Evolutionary conservation across 163 green algal genomes (phyloP), one percentile per base, ranked within the genome.

Genomic region (Trebouxiophyceae sp.): DNA sequence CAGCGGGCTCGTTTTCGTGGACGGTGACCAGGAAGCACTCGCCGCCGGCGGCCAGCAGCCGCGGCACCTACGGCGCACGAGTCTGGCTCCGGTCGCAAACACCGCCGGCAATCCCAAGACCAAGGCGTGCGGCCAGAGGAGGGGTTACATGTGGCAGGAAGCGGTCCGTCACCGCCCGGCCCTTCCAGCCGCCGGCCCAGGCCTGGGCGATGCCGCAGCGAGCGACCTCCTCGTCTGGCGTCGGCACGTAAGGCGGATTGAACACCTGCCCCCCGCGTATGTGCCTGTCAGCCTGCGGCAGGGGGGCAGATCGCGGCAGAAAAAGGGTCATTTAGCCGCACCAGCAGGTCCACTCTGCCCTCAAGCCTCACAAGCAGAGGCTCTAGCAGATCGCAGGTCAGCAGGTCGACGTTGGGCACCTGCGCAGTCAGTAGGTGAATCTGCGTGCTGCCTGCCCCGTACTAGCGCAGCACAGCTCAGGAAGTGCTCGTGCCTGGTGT

Each of bases 201-300:
- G 91, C 87, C 0, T 79, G 78, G 16, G 80, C 71, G 23, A 97
- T 89, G 16, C 81, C 80, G 3, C 62, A 46, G 3, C 58, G 24
- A 2, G 61, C 39, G 20, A 96, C 78, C 71, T 98, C 92, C 22
- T 93, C 87, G 44, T 93, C 81, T 23, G 91, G 91, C 2, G 93
- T 97, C 1, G 86, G 85, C 55, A 98, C 93, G 67, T 98, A 97
- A 19, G 93, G 92, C 5, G 93, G 93, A 70, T 98, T 98, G 77
- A 97, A 97, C 16, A 97, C 33, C 78, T 88, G n/a, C n/a, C n/a
- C n/a, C n/a, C n/a, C n/a, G n/a, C n/a, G n/a, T n/a, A n/a, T n/a
- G n/a, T n/a, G 77, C 22, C 71, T 23, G 1, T n/a, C 56, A 39
- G 24, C 96, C 73, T 96, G 96, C 19, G 96, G 29, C 76, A 85